A percentile compares a stretch with the other conserved stretches of the same genome.
Evolutionary conservation across 495 filamentous ascomycete genomes (phyloP).

Genomic region (Penicillium lividum): DNA sequence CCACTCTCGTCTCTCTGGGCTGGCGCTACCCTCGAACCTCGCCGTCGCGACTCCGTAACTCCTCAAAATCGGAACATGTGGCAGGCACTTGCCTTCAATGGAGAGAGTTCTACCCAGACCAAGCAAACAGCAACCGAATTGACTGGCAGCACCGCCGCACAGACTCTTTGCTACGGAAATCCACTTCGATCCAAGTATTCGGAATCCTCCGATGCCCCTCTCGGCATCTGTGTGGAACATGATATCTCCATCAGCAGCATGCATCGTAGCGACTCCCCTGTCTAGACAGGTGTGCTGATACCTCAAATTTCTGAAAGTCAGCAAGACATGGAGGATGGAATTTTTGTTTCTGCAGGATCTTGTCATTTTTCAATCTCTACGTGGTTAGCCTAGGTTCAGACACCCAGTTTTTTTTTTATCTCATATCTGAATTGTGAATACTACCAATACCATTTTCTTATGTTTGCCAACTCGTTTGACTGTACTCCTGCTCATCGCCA

Average conservation of each 20-base stretch:
- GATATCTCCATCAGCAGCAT: conserved; percentile 31
- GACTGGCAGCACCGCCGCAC: conserved; percentile 18
- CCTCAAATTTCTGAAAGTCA: not conserved
- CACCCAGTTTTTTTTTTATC: not conserved
- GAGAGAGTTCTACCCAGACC: conserved; percentile 20
- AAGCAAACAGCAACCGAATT: conserved; percentile 18
- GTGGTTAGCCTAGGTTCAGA: not conserved
- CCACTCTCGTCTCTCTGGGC: conserved; percentile 84
- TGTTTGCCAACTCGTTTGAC: not conserved
- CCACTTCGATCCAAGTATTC: conserved; percentile 15
- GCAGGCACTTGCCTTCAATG: conserved; percentile 23
- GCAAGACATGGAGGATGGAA: not conserved
- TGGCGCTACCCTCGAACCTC: conserved; percentile 40
- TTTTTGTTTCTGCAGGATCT: not conserved
- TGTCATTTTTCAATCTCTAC: not conserved
- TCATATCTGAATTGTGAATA: not conserved
- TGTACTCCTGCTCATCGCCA: not conserved
- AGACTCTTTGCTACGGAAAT: conserved; percentile 36
- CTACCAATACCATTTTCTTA: not conserved
- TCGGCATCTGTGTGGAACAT: conserved; percentile 38
- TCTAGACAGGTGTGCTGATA: not conserved
- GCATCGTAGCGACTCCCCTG: not conserved
- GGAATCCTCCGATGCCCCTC: conserved; percentile 18
- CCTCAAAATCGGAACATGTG: conserved; percentile 30
- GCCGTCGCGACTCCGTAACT: conserved; percentile 11